phyloP scores from a whole-genome alignment of 139 green algal species.

The Gonium pectorale region DNA sequence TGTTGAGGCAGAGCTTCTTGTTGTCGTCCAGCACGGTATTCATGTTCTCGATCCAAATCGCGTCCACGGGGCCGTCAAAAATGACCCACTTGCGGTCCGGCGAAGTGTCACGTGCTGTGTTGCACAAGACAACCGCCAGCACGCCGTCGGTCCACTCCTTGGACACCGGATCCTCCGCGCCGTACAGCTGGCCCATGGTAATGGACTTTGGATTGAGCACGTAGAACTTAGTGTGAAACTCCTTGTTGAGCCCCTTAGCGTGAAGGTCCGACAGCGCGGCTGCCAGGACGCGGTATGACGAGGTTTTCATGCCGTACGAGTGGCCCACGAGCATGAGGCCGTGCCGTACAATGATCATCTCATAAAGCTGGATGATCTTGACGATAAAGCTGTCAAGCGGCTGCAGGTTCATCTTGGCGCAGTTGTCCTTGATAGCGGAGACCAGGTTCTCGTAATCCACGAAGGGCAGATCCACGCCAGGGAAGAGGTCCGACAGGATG shows the following conservation, averaged over 20 bases:
- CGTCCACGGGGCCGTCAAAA: constrained; percentile 87
- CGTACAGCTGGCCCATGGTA: constrained; percentile 87
- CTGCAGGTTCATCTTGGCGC: constrained; percentile 62
- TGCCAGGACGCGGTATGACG: constrained; percentile 62
- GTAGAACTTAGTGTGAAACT: constrained; percentile 62
- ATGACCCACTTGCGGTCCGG: constrained; percentile 79
- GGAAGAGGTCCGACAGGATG: constrained; percentile 83
- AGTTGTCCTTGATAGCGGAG: constrained; percentile 68
- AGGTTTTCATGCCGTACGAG: constrained; percentile 80
- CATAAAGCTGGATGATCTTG: constrained; percentile 83
- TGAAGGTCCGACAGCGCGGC: constrained; percentile 67
- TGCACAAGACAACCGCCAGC: constrained; percentile 79
- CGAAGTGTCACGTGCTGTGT: constrained; percentile 58
- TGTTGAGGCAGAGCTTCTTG: constrained; percentile 90
- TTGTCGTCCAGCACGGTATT: constrained; percentile 90
- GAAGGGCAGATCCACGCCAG: constrained; percentile 65
- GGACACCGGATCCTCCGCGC: constrained; percentile 75
- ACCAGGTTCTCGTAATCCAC: constrained; percentile 76
- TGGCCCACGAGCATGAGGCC: constrained; percentile 86
- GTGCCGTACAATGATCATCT: constrained; percentile 91
- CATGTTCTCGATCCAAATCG: constrained; percentile 90
- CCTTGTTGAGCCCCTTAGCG: constrained; percentile 55
- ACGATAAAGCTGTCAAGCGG: constrained; percentile 76
- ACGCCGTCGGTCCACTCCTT: constrained; percentile 89
- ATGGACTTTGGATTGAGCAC: constrained; percentile 84